Evolutionary conservation across 352 stramenopile genomes (phyloP).

Genomic region (Hyaloperonospora brassicae): DNA sequence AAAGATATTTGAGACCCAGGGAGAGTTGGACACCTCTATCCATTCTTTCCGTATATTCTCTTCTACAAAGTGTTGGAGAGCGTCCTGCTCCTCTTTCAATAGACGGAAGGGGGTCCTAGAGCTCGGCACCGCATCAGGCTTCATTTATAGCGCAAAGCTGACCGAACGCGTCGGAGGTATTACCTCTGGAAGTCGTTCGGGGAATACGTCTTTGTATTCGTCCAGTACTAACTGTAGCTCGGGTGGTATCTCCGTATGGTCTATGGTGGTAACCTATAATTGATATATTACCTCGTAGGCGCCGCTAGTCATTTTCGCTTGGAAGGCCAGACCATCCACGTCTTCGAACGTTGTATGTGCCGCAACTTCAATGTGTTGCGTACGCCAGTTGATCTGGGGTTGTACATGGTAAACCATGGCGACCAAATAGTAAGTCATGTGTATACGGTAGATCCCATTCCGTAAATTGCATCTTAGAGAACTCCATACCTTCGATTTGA

Average conservation of each 20-base stretch:
- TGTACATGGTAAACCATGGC: slow-evolving; percentile 12
- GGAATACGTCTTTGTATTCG: slow-evolving; percentile 11
- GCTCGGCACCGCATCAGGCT: slow-evolving; percentile 13
- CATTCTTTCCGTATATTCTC: slow-evolving; percentile 16
- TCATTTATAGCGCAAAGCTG: slow-evolving; percentile 18
- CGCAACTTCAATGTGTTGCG: slow-evolving; percentile 5
- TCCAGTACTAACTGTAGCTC: neutral
- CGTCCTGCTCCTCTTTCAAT: slow-evolving; percentile 11
- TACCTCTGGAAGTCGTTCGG: slow-evolving; percentile 9
- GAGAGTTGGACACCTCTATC: slow-evolving; percentile 22
- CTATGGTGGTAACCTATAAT: slow-evolving; percentile 5
- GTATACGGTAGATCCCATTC: slow-evolving; percentile 9
- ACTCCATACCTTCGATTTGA: slow-evolving; percentile 10
- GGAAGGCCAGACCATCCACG: slow-evolving; percentile 7
- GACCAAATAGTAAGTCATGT: slow-evolving; percentile 15
- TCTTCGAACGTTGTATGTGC: slow-evolving; percentile 1
- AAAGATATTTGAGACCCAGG: slow-evolving; percentile 24
- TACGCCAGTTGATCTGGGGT: slow-evolving; percentile 11
- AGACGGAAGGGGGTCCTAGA: slow-evolving; percentile 12
- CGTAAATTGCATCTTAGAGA: slow-evolving; percentile 7
- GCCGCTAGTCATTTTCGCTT: neutral
- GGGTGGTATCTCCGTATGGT: neutral
- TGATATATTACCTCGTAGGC: slow-evolving; percentile 8
- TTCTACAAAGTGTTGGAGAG: slow-evolving; percentile 9
- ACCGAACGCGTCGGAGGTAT: slow-evolving; percentile 10